Conservation (phyloP, 2,329 filamentous ascomycete genomes). For the Aureobasidium mangrovei region DNA sequence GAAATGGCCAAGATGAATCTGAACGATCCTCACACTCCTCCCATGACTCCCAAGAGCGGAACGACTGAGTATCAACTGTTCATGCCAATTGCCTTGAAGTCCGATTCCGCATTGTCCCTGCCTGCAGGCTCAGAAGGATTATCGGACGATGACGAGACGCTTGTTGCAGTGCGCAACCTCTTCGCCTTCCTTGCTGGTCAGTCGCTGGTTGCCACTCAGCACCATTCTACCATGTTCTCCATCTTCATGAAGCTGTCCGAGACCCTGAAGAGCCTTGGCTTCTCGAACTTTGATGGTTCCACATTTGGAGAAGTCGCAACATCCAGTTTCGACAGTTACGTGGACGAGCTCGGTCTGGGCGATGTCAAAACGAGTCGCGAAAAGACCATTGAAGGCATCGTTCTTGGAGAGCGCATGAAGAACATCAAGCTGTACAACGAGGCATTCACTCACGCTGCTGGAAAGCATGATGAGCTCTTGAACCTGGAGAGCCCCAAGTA, state of each 20-base stretch:
- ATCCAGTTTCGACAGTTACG: conserved; percentile 62
- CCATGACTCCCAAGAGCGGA: conserved; percentile 32
- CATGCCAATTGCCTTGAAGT: conserved; percentile 48
- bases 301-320: conserved; percentile 55
- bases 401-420: conserved; percentile 82
- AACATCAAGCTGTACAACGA: conserved; percentile 79
- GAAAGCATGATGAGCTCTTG: conserved; percentile 68
- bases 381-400: conserved; percentile 78
- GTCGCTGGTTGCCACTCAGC: conserved; percentile 50
- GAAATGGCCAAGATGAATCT: conserved; percentile 23
- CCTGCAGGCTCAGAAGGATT: conserved; percentile 1
- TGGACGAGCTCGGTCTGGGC: conserved; percentile 65
- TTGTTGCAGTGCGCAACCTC: conserved; percentile 53
- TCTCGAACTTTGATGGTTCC: conserved; percentile 53
- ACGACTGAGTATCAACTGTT: conserved; percentile 49
- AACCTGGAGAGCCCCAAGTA: conserved; percentile 61
- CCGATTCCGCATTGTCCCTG: conserved; percentile 30
- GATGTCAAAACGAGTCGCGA: conserved; percentile 77
- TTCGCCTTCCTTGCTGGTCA: conserved; percentile 57
- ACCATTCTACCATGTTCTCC: conserved; percentile 46
- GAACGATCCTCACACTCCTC: conserved; percentile 23
- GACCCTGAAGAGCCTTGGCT: conserved; percentile 49
- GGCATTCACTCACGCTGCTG: conserved; percentile 82
- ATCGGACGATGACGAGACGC: conserved; percentile 33
- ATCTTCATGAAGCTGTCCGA: conserved; percentile 54